These are phyloP conservation scores for Leavenworthia alabamica DNA, from an alignment of 345 rosid species.

Conservation along the genomic window DNA sequence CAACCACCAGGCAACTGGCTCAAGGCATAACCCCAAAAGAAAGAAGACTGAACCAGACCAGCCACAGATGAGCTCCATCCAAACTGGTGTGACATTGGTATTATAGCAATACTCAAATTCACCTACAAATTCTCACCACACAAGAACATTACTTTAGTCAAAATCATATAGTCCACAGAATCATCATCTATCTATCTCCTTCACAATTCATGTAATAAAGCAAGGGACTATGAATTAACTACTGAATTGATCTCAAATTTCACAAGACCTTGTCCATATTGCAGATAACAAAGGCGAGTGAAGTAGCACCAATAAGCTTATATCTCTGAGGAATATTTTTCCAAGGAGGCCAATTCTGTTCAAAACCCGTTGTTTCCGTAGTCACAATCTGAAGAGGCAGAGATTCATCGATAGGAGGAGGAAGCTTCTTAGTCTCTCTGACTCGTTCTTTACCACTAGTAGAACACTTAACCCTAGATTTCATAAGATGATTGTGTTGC, in stretches of 20 bases:
- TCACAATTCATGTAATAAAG: not conserved
- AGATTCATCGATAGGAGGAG: conserved; percentile 19
- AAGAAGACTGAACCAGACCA: conserved; percentile 87
- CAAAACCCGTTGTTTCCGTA: conserved; percentile 41
- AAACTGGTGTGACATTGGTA: conserved; percentile 92
- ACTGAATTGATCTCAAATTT: not conserved
- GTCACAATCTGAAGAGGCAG: conserved; percentile 25
- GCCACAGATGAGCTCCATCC: conserved; percentile 87
- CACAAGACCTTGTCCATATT: conserved; percentile 77
- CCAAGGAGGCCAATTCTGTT: conserved; percentile 79
- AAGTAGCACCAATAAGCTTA: conserved; percentile 75
- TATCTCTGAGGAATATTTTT: conserved; percentile 67
- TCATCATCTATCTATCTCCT: not conserved
- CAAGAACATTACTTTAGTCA: not conserved
- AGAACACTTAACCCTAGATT: conserved; percentile 45
- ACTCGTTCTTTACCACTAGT: conserved; percentile 53
- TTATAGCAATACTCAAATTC: conserved; percentile 89
- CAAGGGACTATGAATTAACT: not conserved
- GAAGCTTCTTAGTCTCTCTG: conserved; percentile 38
- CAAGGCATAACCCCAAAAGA: conserved; percentile 95
- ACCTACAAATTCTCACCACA: conserved; percentile 43
- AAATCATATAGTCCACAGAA: not conserved
- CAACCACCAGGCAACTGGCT: conserved; percentile 96
- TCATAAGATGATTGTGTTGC: conserved; percentile 21
- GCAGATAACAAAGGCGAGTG: conserved; percentile 89